Conservation (phyloP, 2,329 filamentous ascomycete species). For the Pezicula neosporulosa region DNA sequence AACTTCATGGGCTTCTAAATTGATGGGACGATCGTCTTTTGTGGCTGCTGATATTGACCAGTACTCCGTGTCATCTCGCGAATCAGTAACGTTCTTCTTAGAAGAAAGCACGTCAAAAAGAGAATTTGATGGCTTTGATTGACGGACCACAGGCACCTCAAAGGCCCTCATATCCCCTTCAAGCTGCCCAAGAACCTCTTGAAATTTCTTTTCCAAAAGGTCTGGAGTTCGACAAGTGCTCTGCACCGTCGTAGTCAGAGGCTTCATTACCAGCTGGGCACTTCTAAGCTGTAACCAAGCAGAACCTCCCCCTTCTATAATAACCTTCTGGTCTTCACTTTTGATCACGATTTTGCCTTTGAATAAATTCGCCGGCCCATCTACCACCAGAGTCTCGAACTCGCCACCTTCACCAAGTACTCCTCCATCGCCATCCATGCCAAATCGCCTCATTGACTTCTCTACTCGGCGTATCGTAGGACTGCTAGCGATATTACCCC, state of each 20-base stretch:
- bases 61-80: constrained; percentile 4
- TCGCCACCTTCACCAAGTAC: constrained; percentile 91
- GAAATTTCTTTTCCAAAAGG: constrained; percentile 64
- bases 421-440: constrained; percentile 60
- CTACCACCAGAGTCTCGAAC: constrained; percentile 87
- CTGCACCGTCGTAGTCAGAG: constrained; percentile 29
- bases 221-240: constrained; percentile 51
- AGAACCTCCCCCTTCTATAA: constrained; percentile 71
- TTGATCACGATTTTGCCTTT: constrained; percentile 64
- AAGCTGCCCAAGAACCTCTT: constrained; percentile 12
- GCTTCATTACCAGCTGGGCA: constrained; percentile 42
- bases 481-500: constrained; percentile 69
- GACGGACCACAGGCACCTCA: neutral
- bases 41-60: constrained; percentile 14
- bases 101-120: neutral
- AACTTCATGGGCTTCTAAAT: constrained; percentile 45
- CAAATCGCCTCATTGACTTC: constrained; percentile 63
- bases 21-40: constrained; percentile 27
- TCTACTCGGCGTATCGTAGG: constrained; percentile 44
- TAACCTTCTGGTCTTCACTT: constrained; percentile 46
- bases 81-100: too few relatives aligned
- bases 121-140: neutral
- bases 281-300: constrained; percentile 64
- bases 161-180: neutral
- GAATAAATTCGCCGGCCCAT: constrained; percentile 74